Evolutionary conservation across 108 stramenopile genomes (phyloP).

Genomic region (Asterionellopsis glacialis): DNA sequence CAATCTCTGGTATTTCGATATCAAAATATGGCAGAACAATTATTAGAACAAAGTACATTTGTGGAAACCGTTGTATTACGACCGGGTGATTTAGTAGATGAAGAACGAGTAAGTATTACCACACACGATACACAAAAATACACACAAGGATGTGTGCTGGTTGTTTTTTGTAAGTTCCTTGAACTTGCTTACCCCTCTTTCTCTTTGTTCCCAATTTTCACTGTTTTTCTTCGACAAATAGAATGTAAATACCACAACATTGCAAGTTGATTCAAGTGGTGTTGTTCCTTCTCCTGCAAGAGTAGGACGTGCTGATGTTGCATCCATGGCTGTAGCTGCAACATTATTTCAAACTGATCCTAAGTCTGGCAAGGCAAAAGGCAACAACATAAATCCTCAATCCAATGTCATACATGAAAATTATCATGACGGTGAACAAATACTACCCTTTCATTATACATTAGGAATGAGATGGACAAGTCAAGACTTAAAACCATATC

Average conservation of each 20-base stretch:
- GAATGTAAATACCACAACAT: conserved; percentile 48
- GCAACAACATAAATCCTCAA: too few relatives aligned
- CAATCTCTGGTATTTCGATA: conserved; percentile 53
- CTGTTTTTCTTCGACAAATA: too few relatives aligned
- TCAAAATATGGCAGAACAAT: conserved; percentile 58
- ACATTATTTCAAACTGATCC: conserved; percentile 24
- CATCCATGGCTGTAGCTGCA: conserved; percentile 55
- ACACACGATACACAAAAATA: not conserved
- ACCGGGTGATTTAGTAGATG: conserved; percentile 63
- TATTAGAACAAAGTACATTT: conserved; percentile 40
- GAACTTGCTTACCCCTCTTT: not conserved
- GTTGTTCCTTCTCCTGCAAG: conserved; percentile 38
- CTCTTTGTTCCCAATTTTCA: too few relatives aligned
- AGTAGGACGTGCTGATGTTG: conserved; percentile 71
- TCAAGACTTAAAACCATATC: conserved; percentile 29
- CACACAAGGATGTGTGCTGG: not conserved
- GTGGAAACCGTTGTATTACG: conserved; percentile 64
- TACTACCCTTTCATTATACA: conserved; percentile 34
- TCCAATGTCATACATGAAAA: not conserved
- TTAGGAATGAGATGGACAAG: conserved; percentile 40
- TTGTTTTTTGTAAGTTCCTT: conserved; percentile 2
- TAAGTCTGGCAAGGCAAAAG: conserved; percentile 5
- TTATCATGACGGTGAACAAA: not conserved
- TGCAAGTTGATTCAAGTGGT: conserved; percentile 50
- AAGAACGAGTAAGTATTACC: conserved; percentile 33